phyloP scores from a whole-genome alignment of 2,329 filamentous ascomycete genomes.

The Exophiala xenobiotica region DNA sequence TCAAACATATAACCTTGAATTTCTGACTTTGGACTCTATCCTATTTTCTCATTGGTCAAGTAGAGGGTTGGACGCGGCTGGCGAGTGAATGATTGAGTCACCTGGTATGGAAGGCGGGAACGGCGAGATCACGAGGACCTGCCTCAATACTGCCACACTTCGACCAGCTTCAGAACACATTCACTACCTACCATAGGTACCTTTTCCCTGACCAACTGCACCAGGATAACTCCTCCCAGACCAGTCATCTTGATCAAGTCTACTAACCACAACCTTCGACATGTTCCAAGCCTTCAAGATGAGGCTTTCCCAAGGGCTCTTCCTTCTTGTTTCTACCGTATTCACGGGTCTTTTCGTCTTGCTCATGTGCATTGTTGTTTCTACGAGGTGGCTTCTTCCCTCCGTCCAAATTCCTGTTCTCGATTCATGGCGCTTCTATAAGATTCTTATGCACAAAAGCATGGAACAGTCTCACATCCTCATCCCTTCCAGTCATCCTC shows the following conservation, averaged over 20 bases:
- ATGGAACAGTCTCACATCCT: constrained; percentile 4
- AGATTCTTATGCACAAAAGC: not conserved
- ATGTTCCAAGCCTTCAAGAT: not conserved
- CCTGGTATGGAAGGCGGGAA: no score
- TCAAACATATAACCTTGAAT: not conserved
- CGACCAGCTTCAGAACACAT: no score
- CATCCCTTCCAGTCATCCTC: constrained; percentile 8
- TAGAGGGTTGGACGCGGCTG: no score
- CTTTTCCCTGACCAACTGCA: no score
- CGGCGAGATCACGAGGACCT: no score
- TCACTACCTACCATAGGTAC: no score
- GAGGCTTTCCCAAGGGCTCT: not conserved
- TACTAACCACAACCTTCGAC: not conserved
- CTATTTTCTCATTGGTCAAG: no score
- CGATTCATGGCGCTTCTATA: not conserved
- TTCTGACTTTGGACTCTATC: not conserved
- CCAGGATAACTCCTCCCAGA: no score
- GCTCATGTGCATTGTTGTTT: not conserved
- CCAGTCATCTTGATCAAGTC: no score
- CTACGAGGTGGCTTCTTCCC: not conserved
- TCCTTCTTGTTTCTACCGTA: not conserved
- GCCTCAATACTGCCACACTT: no score
- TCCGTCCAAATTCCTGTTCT: not conserved
- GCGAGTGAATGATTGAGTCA: no score
- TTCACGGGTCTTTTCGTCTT: not conserved